A percentile compares a stretch with the other conserved stretches of the same genome.
These are phyloP conservation scores for Ceratocystis cacaofunesta DNA, from an alignment of 2,329 filamentous ascomycete species.

Conservation along the genomic window DNA sequence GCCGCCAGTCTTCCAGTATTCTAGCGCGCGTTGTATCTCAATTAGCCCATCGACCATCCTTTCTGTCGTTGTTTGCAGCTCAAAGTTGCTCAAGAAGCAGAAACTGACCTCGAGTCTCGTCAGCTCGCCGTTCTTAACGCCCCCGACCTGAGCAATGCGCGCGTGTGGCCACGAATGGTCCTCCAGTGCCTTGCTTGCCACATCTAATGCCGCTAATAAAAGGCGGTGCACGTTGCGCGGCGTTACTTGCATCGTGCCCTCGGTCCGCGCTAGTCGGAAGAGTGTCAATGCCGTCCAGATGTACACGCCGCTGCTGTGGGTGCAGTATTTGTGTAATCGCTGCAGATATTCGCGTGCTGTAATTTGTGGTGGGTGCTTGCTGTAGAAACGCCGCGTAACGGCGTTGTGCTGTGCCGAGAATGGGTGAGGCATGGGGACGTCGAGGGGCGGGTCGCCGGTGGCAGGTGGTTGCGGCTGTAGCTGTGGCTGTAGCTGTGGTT, in stretches of 20 bases:
- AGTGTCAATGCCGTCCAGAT: constrained; percentile 56
- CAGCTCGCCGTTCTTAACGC: constrained; percentile 68
- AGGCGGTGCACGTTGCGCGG: constrained; percentile 74
- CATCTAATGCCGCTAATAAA: constrained; percentile 65
- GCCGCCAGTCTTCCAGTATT: not conserved
- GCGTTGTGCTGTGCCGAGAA: constrained; percentile 42
- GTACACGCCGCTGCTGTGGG: constrained; percentile 87
- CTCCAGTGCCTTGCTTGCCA: constrained; percentile 91
- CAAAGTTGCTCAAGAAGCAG: constrained; percentile 74
- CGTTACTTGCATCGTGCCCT: constrained; percentile 66
- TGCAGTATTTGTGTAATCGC: constrained; percentile 79
- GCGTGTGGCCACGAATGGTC: constrained; percentile 76
- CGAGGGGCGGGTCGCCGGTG: not conserved
- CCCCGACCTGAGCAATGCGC: constrained; percentile 74
- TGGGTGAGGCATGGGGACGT: not conserved
- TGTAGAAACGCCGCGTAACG: constrained; percentile 86
- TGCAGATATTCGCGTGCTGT: constrained; percentile 69
- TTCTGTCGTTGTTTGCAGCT: constrained; percentile 47
- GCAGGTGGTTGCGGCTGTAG: constrained; percentile 14
- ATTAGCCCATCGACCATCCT: constrained; percentile 27
- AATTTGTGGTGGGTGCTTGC: constrained; percentile 72
- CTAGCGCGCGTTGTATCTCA: constrained; percentile 1
- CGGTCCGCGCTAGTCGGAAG: constrained; percentile 61
- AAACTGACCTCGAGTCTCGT: constrained; percentile 78
- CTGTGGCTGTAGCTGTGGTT: constrained; percentile 1